These are phyloP conservation scores for Zarea fungicola DNA, from an alignment of 2,329 filamentous ascomycete genomes.

Conservation along the genomic window DNA sequence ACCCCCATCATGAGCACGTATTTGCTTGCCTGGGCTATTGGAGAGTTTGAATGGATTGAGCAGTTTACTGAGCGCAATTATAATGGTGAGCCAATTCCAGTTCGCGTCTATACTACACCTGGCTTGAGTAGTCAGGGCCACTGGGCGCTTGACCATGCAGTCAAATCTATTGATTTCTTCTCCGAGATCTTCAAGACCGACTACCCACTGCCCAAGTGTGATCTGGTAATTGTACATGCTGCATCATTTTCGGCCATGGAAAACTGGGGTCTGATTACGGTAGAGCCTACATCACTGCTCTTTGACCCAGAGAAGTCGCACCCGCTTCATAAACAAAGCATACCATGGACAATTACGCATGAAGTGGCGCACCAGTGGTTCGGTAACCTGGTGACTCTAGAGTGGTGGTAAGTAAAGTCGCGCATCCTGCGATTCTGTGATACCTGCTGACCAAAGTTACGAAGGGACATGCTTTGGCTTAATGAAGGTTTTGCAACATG, in stretches of 20 bases:
- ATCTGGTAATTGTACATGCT: slow-evolving; percentile 86
- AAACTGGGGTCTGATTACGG: slow-evolving; percentile 90
- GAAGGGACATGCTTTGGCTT: slow-evolving; percentile 74
- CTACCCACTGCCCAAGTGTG: slow-evolving; percentile 88
- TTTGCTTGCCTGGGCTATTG: slow-evolving; percentile 87
- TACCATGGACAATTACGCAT: slow-evolving; percentile 97
- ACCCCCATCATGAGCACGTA: slow-evolving; percentile 91
- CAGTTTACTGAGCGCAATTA: slow-evolving; percentile 85
- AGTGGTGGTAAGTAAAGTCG: slow-evolving; percentile 70
- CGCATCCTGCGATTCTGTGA: neutral
- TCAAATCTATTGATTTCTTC: slow-evolving; percentile 93
- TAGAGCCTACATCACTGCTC: slow-evolving; percentile 58
- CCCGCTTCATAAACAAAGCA: slow-evolving; percentile 82
- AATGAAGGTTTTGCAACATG: slow-evolving; percentile 97
- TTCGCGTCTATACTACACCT: slow-evolving; percentile 90
- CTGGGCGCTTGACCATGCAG: slow-evolving; percentile 85
- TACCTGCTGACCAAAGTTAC: neutral
- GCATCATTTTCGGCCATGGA: slow-evolving; percentile 89
- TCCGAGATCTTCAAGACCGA: slow-evolving; percentile 92
- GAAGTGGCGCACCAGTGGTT: slow-evolving; percentile 97
- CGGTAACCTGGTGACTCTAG: slow-evolving; percentile 91
- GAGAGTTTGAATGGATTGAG: slow-evolving; percentile 96
- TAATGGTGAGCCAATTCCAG: slow-evolving; percentile 83
- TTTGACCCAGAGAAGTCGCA: slow-evolving; percentile 92
- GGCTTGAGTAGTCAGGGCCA: slow-evolving; percentile 90